Base-by-base conservation (phyloP, 2,329 filamentous ascomycete genomes). In the Aspergillus sojae region DNA sequence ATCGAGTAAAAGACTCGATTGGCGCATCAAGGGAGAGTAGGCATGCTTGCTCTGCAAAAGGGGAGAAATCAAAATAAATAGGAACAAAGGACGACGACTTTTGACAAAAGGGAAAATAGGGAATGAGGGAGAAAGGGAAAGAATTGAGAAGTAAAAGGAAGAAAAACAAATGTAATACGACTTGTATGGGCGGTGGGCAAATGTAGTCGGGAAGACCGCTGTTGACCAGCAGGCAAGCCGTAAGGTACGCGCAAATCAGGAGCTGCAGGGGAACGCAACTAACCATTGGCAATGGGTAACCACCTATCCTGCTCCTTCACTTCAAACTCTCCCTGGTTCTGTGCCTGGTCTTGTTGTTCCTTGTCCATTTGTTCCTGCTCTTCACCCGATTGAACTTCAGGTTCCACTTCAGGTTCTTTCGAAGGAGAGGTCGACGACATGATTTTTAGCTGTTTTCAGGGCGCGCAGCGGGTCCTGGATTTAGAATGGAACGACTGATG, bases 201-300 rank as follows among this genome's bases (percentile, higher is more conserved):
- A 70, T 63, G 68, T 66, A 66, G 72, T 70, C 73, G 71, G 70
- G 72, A 67, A 71, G 72, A 72, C 60, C 62, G 67, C 64, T 66
- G 66, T 69, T 69, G 68, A 67, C 66, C 70, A 72, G 68, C 66
- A 70, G 69, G 62, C 63, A 67, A 74, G 72, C 70, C 69, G 76
- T 67, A 76, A 79, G 79, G 77, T 77, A 79, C 79, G 79, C 83
- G 83, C 82, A 84, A 85, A 84, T 84, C 82, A 83, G 79, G 70
- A 71, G 71, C 72, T 75, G 76, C 74, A 78, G 74, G 75, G 71
- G 73, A 71, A 74, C 71, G 72, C 67, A 81, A 95, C 95, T 88
- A 88, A 99, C 95, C 95, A 93, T 99, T 99, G 84, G 95, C 95
- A 88, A 99, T 99, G 79, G 95, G 95, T 80, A 99, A 88, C 95